A percentile compares a stretch with the other conserved stretches of the same genome.
Conservation (phyloP, 2,329 filamentous ascomycete genomes). For the Alternaria longipes region DNA sequence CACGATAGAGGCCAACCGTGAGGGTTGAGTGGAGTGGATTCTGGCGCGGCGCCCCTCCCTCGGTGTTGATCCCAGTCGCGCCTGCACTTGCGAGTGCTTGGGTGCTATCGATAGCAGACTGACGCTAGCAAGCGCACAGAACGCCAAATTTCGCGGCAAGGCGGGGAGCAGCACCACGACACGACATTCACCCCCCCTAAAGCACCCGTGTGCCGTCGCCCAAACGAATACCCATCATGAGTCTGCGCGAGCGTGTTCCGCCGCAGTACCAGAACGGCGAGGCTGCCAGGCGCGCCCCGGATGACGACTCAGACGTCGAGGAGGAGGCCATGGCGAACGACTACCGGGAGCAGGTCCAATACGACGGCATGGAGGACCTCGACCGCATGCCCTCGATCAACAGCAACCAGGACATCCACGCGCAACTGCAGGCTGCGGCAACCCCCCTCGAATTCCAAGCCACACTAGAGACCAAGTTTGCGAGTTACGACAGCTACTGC, state of each 20-base stretch:
- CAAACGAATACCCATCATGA: conserved; percentile 28
- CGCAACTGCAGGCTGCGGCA: conserved; percentile 87
- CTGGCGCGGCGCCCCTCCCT: conserved; percentile 3
- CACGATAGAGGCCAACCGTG: not conserved
- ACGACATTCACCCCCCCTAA: conserved; percentile 16
- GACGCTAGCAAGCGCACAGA: conserved; percentile 29
- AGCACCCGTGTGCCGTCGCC: conserved; percentile 14
- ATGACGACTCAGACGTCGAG: conserved; percentile 91
- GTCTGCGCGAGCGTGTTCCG: conserved; percentile 27
- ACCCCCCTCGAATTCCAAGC: conserved; percentile 97
- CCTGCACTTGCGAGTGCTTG: not conserved
- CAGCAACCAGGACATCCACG: conserved; percentile 90
- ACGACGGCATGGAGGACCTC: conserved; percentile 84
- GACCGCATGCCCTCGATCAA: conserved; percentile 70
- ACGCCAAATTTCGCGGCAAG: conserved; percentile 25
- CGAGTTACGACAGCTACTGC: conserved; percentile 99
- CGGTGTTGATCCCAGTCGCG: conserved; percentile 4
- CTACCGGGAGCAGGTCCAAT: conserved; percentile 93
- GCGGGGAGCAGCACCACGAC: conserved; percentile 26
- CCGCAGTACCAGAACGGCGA: conserved; percentile 54
- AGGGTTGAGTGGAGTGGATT: conserved; percentile 5
- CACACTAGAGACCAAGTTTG: conserved; percentile 94
- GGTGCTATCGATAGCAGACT: conserved; percentile 29
- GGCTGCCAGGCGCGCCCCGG: conserved; percentile 52
- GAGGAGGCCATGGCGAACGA: conserved; percentile 96